These are phyloP conservation scores for Phytophthora rubi DNA, from an alignment of 352 stramenopile genomes.

Conservation along the genomic window DNA sequence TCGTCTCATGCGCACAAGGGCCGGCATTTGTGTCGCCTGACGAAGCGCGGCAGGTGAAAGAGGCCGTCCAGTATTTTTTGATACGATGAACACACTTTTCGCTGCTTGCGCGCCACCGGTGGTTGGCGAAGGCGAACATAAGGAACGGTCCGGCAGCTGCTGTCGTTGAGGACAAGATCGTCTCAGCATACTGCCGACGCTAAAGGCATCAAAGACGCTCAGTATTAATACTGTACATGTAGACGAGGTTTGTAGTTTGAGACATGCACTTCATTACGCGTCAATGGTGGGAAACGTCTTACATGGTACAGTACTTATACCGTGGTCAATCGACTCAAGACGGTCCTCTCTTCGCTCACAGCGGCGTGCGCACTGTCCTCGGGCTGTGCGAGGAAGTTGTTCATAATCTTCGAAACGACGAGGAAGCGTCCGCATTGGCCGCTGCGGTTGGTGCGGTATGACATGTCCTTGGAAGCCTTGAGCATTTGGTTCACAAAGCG, in stretches of 20 bases:
- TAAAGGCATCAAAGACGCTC: not conserved
- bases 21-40: not conserved
- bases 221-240: too few species aligned
- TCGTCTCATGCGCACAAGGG: slow-evolving; percentile 5
- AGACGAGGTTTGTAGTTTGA: not conserved
- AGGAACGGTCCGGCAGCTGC: slow-evolving; percentile 13
- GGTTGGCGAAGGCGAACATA: not conserved
- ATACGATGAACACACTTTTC: slow-evolving; percentile 27
- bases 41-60: slow-evolving; percentile 11
- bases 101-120: slow-evolving; percentile 7
- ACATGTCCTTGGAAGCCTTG: slow-evolving; percentile 48
- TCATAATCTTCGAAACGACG: slow-evolving; percentile 51
- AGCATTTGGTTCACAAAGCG: slow-evolving; percentile 56
- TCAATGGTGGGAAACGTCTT: slow-evolving; percentile 15
- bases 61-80: slow-evolving; percentile 20
- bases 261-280: slow-evolving; percentile 19
- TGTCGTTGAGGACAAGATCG: not conserved
- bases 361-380: not conserved
- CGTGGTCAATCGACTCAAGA: slow-evolving; percentile 5
- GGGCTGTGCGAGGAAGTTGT: slow-evolving; percentile 52
- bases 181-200: not conserved
- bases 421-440: slow-evolving; percentile 51
- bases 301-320: not conserved
- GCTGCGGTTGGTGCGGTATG: slow-evolving; percentile 41
- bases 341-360: not conserved